These are phyloP conservation scores for Mycena pura DNA, from an alignment of 768 basidiomycete genomes.

Conservation along the genomic window DNA sequence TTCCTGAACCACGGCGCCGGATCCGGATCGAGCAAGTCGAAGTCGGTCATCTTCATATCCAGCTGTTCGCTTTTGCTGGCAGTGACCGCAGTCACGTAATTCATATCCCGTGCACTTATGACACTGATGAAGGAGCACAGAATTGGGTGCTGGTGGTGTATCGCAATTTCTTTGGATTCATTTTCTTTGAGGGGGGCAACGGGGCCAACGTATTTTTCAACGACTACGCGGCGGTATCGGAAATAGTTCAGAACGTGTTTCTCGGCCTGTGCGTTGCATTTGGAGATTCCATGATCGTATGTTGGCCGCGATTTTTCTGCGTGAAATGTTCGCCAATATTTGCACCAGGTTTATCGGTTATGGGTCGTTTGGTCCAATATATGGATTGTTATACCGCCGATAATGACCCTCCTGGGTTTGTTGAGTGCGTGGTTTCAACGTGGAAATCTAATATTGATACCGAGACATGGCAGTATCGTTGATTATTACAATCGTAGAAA, in stretches of 20 bases:
- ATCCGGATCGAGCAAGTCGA: no score
- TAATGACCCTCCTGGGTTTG: not conserved
- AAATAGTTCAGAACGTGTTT: not conserved
- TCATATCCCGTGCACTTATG: no score
- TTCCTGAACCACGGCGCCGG: no score
- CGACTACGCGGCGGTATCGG: not conserved
- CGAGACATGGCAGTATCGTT: not conserved
- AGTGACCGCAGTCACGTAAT: no score
- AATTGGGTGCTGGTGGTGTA: not conserved
- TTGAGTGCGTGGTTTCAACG: not conserved
- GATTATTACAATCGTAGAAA: not conserved
- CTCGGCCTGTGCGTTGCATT: not conserved
- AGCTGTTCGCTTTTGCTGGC: no score
- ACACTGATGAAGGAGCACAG: no score
- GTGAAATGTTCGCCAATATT: not conserved
- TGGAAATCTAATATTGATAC: not conserved
- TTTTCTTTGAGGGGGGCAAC: not conserved
- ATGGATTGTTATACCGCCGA: not conserved
- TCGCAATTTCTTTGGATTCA: not conserved
- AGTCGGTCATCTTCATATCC: no score
- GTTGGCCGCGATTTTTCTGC: not conserved
- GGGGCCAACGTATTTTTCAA: not conserved
- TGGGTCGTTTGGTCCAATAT: not conserved
- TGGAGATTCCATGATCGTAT: not conserved
- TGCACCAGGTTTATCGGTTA: not conserved